Evolutionary conservation across 139 green algal species (phyloP).

Genomic region (Coelastrella sp.): DNA sequence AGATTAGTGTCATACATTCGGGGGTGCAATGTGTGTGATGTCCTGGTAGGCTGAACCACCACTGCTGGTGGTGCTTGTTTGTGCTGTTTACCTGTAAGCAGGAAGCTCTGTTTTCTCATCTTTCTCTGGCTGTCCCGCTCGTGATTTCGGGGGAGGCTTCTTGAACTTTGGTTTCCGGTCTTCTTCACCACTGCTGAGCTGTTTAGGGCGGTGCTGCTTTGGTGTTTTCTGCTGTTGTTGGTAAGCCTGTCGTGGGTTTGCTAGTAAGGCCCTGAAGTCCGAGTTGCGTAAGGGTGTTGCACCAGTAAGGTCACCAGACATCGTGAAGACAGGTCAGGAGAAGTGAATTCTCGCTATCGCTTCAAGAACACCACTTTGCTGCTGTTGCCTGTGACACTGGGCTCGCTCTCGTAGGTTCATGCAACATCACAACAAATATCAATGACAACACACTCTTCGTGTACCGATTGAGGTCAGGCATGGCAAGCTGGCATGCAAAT

Average conservation of each 20-base stretch:
- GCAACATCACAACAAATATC: too few relatives aligned
- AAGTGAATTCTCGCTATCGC: too few relatives aligned
- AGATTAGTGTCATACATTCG: too few relatives aligned
- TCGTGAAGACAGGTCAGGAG: too few relatives aligned
- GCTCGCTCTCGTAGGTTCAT: too few relatives aligned
- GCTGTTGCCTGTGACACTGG: too few relatives aligned
- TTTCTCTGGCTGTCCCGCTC: constrained; percentile 47
- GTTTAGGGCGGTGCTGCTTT: constrained; percentile 2
- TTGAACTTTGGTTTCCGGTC: constrained; percentile 53
- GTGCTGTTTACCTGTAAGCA: constrained; percentile 68
- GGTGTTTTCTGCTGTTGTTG: constrained; percentile 19
- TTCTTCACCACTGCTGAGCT: constrained; percentile 14
- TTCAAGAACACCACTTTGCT: too few relatives aligned
- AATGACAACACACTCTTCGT: too few relatives aligned
- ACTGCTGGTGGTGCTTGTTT: neutral
- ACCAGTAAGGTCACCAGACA: constrained; percentile 24
- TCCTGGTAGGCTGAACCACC: neutral
- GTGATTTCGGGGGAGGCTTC: constrained; percentile 53
- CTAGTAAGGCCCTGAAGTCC: constrained; percentile 76
- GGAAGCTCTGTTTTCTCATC: constrained; percentile 60
- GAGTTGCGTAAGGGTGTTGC: constrained; percentile 69
- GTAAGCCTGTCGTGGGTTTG: constrained; percentile 63
- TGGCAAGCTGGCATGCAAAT: too few relatives aligned
- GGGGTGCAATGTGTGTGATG: too few relatives aligned
- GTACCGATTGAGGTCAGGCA: too few relatives aligned